These are phyloP conservation scores for Phytophthora fragariae DNA, from an alignment of 352 stramenopile species.

Conservation along the genomic window DNA sequence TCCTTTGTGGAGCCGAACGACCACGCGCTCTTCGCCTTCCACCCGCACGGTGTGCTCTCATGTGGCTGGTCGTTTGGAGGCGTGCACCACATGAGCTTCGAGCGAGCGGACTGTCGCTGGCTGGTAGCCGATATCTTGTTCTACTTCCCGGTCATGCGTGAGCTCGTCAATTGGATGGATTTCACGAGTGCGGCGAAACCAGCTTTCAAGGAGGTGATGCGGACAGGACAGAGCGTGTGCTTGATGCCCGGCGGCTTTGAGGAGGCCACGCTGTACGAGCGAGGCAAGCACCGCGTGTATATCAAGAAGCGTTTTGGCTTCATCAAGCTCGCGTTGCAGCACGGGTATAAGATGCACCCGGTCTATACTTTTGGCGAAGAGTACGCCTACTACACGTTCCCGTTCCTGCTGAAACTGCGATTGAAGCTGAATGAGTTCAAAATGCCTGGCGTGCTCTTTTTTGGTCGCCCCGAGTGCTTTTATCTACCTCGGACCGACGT, in stretches of 20 bases:
- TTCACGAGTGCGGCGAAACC: slow-evolving; percentile 55
- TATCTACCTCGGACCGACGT: slow-evolving; percentile 81
- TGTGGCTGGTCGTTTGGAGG: slow-evolving; percentile 63
- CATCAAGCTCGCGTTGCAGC: slow-evolving; percentile 91
- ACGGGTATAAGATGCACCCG: slow-evolving; percentile 88
- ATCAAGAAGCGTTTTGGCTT: slow-evolving; percentile 92
- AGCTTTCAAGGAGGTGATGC: slow-evolving; percentile 53
- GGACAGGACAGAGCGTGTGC: slow-evolving; percentile 57
- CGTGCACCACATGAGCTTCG: slow-evolving; percentile 56
- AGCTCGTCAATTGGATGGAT: slow-evolving; percentile 67
- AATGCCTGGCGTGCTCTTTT: slow-evolving; percentile 81
- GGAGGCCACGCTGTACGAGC: slow-evolving; percentile 89
- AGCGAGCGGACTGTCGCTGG: slow-evolving; percentile 54
- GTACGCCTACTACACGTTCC: slow-evolving; percentile 85
- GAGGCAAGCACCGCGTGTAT: slow-evolving; percentile 87
- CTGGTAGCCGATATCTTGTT: slow-evolving; percentile 72
- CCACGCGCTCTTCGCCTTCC: slow-evolving; percentile 51
- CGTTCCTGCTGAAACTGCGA: slow-evolving; percentile 75
- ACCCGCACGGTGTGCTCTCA: slow-evolving; percentile 70
- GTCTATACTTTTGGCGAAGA: slow-evolving; percentile 94
- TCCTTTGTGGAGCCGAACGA: slow-evolving; percentile 19
- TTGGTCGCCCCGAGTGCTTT: slow-evolving; percentile 75
- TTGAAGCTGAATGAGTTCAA: slow-evolving; percentile 86
- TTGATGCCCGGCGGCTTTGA: slow-evolving; percentile 94
- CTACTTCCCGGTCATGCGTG: slow-evolving; percentile 60